These are phyloP conservation scores for Themeda triandra DNA, from an alignment of 176 grass and related monocot genomes.

Conservation along the genomic window DNA sequence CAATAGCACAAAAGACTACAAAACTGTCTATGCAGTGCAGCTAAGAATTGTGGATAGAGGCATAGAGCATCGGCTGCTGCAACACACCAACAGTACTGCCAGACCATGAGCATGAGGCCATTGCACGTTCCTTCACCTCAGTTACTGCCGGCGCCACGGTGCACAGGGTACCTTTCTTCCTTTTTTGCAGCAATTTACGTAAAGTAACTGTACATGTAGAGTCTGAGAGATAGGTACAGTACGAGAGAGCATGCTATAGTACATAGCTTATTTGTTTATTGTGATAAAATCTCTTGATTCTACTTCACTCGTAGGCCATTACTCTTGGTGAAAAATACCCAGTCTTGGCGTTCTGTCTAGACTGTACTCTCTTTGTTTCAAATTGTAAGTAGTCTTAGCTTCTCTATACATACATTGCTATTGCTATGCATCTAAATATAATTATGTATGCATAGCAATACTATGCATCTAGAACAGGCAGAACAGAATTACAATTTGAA, in stretches of 20 bases:
- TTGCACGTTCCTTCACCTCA: background rate
- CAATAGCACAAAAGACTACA: background rate
- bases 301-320: background rate
- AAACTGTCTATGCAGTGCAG: background rate
- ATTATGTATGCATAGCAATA: too few relatives aligned
- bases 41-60: background rate
- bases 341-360: background rate
- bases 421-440: too few relatives aligned
- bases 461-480: too few relatives aligned
- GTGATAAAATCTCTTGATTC: background rate
- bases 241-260: background rate
- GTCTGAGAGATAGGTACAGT: background rate
- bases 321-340: background rate
- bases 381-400: background rate
- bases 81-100: background rate
- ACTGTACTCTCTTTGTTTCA: background rate
- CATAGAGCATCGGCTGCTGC: background rate
- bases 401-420: too few relatives aligned
- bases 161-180: background rate
- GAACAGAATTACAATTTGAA: too few relatives aligned
- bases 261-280: background rate
- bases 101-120: background rate
- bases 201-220: conserved; percentile 6
- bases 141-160: background rate
- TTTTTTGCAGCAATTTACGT: background rate